Conservation (phyloP, 371 early-diverging fungal genomes). For the Mortierella sp. region DNA sequence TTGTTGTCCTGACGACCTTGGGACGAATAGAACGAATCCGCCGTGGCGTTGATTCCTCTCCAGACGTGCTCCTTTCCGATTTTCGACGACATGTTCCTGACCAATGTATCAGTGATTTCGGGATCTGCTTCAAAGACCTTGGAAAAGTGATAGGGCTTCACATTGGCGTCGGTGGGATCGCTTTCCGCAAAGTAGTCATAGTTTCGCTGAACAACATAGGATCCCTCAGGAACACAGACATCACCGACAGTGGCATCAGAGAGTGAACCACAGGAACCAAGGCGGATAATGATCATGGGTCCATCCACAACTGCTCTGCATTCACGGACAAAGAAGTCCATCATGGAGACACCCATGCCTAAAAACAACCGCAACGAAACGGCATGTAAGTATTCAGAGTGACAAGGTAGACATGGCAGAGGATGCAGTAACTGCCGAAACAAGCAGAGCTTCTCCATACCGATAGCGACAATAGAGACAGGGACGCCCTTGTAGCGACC, state of each 20-base stretch:
- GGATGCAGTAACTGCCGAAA: background rate
- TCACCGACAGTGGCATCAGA: constrained; percentile 70
- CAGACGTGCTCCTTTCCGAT: constrained; percentile 68
- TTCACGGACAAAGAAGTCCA: constrained; percentile 96
- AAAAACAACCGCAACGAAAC: background rate
- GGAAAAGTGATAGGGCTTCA: constrained; percentile 75
- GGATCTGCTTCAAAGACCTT: constrained; percentile 71
- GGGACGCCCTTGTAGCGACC: constrained; percentile 85
- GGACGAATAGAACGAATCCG: constrained; percentile 92
- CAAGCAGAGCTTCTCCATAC: constrained; percentile 62
- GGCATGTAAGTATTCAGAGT: background rate
- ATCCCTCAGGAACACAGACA: constrained; percentile 78
- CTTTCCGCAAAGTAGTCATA: constrained; percentile 75
- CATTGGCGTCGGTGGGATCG: constrained; percentile 15
- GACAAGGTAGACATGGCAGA: background rate
- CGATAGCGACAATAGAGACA: constrained; percentile 90
- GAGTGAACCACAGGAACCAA: constrained; percentile 93
- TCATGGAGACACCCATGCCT: constrained; percentile 86
- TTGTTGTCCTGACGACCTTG: constrained; percentile 85
- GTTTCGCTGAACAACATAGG: constrained; percentile 82
- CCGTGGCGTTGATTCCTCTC: constrained; percentile 83
- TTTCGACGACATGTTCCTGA: constrained; percentile 49
- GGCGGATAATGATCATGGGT: constrained; percentile 82
- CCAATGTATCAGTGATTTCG: constrained; percentile 61
- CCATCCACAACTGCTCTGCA: constrained; percentile 87